Evolutionary conservation across 2,329 filamentous ascomycete genomes (phyloP), one percentile per base, ranked within the genome.

Genomic region (Berkeleyomyces rouxiae): DNA sequence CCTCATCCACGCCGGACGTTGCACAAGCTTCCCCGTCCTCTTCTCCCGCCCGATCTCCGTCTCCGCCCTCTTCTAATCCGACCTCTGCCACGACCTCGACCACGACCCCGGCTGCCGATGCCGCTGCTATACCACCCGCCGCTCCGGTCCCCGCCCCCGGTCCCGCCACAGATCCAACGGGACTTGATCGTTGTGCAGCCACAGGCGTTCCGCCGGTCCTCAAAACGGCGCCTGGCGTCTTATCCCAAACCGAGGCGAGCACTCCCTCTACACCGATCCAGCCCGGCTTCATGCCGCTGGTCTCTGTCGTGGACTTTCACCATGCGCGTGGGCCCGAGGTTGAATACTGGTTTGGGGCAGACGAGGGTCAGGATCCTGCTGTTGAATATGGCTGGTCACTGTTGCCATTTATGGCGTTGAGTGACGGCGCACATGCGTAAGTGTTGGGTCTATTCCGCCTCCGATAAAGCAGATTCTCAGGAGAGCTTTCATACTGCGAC

Each of bases 321-420:
- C 88, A 92, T 78, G 87, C 87, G 62, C 79, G 83, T 71, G 93
- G 93, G 7, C 93, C 93, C 40, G 93, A 99, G 76, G 87, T 97
- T 63, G 91, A 97, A 76, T 82, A 80, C 69, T 97, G 92, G 88
- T 89, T 96, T 71, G 90, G 90, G 66, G 82, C 75, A 37, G 73
- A 85, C 23, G 84, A 91, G 68, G 87, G 84, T 61, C 78, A 76
- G 64, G 90, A 96, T 73, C 90, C 92, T 9, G 87, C 87, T 3
- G 78, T 75, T 55, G 87, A 91, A 64, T 92, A 95, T 74, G 89
- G 93, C 71, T 99, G 93, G 93, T 81, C 85, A 37, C 74, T 96
- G 68, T 78, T 99, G 66, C 91, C 93, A 0, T 99, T 99, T 73
- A 96, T 97, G 89, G 93, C 93, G 36, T 76, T 99, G 70, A 93